Conservation (phyloP, 2,329 filamentous ascomycete species). For the Waltergamsia citrina region DNA sequence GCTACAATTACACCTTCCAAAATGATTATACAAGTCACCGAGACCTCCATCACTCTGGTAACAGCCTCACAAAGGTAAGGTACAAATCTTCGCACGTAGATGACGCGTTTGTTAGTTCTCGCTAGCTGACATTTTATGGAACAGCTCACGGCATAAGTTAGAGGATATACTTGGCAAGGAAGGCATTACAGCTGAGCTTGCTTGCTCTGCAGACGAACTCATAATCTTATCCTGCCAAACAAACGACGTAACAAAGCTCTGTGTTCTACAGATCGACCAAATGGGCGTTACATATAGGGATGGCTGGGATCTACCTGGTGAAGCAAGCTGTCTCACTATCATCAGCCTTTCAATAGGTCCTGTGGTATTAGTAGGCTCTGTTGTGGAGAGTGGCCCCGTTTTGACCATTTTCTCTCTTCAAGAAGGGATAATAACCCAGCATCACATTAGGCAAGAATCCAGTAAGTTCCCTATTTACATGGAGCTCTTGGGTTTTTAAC, state of each 20-base stretch:
- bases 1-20: constrained; percentile 24
- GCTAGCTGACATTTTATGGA: constrained; percentile 6
- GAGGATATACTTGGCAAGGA: constrained; percentile 19
- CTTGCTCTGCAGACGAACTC: constrained; percentile 24
- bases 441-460: no score
- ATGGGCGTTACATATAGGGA: constrained; percentile 15
- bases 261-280: constrained; percentile 25
- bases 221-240: constrained; percentile 33
- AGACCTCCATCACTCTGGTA: constrained; percentile 31
- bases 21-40: constrained; percentile 44
- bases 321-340: constrained; percentile 38
- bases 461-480: background rate
- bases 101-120: no score
- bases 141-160: constrained; percentile 18
- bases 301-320: constrained; percentile 28
- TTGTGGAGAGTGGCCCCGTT: constrained; percentile 19
- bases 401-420: constrained; percentile 20
- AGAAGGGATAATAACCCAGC: constrained; percentile 8
- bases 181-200: constrained; percentile 27
- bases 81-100: no score
- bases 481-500: background rate
- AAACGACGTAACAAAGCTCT: constrained; percentile 24
- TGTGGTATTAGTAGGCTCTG: constrained; percentile 22
- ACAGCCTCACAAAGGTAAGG: constrained; percentile 25
- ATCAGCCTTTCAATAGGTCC: constrained; percentile 5